Evolutionary conservation across 352 stramenopile genomes (phyloP), one percentile per base, ranked within the genome.

Genomic region (Paralagenidium karlingii): DNA sequence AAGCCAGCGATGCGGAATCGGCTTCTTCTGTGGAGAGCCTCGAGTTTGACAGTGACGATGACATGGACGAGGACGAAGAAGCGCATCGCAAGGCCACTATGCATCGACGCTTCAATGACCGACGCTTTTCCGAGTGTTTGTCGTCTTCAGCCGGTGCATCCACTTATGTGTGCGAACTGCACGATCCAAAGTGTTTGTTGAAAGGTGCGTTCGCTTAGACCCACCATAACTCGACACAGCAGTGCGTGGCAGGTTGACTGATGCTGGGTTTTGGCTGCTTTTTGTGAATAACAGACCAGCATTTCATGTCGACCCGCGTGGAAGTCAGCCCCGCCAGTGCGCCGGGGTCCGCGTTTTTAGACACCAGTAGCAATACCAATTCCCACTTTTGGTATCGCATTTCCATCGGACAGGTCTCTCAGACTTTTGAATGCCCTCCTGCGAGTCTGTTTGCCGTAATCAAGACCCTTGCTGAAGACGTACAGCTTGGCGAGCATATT

Each of bases 131-230:
- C n/a, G 30, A 3, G 7, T 8, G 16, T 7, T 7, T 20, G 22
- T 3, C 30, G 30, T 8, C 7, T 20, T 36, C 30, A 7, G 7
- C 22, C 30, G 7, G 22, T 36, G 30, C 7, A 8, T 36, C 30
- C 7, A 84, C 74, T 12, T 87, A 84, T 32, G 57, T 87, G 20
- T 87, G 74, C 38, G 68, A 76, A 41, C 53, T 82, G 8, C 74
- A 87, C 38, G 74, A 87, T 51, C 74, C 74, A 6, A 84, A 84
- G 38, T 49, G 58, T 8, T 64, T 87, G 27, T 66, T 87, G 40
- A 51, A 71, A 36, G 73, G 73, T 87, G 41, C 27, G 49, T 33
- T 1, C 19, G 15, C 43, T n/a, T n/a, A n/a, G n/a, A n/a, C n/a
- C n/a, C n/a, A n/a, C n/a, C n/a, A n/a, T n/a, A n/a, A n/a, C n/a